Conservation (phyloP, 257 asterid genomes). For the Nicotiana otophora region DNA sequence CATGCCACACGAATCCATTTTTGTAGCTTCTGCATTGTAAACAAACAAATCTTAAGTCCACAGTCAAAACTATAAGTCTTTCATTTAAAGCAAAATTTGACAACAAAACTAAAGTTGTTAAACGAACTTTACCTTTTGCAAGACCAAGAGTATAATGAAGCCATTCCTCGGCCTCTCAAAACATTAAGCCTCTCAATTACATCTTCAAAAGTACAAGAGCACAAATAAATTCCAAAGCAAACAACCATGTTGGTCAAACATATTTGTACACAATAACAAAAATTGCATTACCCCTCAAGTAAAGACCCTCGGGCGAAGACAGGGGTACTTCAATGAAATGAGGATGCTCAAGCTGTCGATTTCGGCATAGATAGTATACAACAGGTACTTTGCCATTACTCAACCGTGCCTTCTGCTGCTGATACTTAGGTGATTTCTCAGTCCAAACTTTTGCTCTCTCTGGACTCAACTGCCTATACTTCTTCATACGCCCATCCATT, state of each 20-base stretch:
- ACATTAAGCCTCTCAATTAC: conserved; percentile 77
- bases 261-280: neutral
- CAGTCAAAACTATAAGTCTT: neutral
- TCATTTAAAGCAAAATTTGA: neutral
- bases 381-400: conserved; percentile 48
- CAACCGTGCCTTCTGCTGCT: conserved; percentile 27
- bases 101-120: neutral
- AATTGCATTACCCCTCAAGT: conserved; percentile 58
- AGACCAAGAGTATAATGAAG: conserved; percentile 94
- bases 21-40: conserved; percentile 66
- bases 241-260: neutral
- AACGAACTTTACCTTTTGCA: conserved; percentile 78
- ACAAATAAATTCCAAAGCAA: neutral
- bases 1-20: conserved; percentile 95
- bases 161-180: conserved; percentile 93
- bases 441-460: conserved; percentile 94
- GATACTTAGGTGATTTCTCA: conserved; percentile 81
- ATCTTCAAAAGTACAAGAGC: conserved; percentile 39
- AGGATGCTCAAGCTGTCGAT: conserved; percentile 92
- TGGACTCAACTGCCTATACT: conserved; percentile 63
- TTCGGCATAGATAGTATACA: conserved; percentile 75
- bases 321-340: conserved; percentile 93
- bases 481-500: conserved; percentile 65
- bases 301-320: conserved; percentile 80
- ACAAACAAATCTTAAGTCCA: neutral